These are phyloP conservation scores for Bruguiera parviflora DNA, from an alignment of 345 rosid genomes.

Conservation along the genomic window DNA sequence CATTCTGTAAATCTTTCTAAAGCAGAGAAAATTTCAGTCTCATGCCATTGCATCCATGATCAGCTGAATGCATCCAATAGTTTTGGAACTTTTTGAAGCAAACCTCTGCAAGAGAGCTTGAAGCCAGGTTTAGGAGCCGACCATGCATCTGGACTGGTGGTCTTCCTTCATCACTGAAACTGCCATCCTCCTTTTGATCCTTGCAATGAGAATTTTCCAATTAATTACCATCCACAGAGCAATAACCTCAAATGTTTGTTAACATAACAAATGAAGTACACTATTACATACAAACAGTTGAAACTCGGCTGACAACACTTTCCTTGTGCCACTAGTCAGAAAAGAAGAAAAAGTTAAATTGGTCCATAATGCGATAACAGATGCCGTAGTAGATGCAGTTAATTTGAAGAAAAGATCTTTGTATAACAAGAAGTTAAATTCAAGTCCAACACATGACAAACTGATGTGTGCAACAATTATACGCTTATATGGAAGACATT, in stretches of 20 bases:
- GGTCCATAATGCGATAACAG: too few species aligned
- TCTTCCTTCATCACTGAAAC: constrained; percentile 27
- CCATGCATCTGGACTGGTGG: constrained; percentile 62
- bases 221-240: not conserved
- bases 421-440: too few species aligned
- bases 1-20: constrained; percentile 55
- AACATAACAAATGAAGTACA: too few species aligned
- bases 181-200: constrained; percentile 32
- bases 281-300: too few species aligned
- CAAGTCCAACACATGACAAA: too few species aligned
- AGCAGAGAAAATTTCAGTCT: constrained; percentile 21
- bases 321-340: too few species aligned
- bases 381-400: too few species aligned
- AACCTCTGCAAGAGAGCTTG: constrained; percentile 67
- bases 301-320: too few species aligned
- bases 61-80: not conserved
- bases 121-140: constrained; percentile 65
- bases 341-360: too few species aligned
- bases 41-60: not conserved
- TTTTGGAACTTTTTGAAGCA: constrained; percentile 18
- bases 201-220: constrained; percentile 3
- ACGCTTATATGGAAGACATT: not conserved
- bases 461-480: not conserved
- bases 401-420: too few species aligned
- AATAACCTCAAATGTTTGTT: too few species aligned